phyloP scores from a whole-genome alignment of 176 grass and related monocot species.

The Phragmites australis region DNA sequence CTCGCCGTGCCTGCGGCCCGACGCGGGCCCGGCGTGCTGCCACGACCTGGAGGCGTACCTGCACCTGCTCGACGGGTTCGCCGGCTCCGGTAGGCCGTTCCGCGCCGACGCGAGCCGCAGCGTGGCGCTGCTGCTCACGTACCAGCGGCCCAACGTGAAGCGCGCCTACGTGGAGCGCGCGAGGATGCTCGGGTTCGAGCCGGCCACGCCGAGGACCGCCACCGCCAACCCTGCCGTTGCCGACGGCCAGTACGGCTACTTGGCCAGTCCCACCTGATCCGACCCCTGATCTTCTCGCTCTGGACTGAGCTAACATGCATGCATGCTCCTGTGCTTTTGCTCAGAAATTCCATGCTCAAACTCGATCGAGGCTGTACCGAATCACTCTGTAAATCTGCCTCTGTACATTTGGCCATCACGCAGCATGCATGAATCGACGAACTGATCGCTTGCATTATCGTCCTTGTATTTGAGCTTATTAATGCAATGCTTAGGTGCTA shows the following conservation, averaged over 20 bases:
- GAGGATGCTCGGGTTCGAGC: constrained; percentile 47
- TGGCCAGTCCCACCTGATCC: constrained; percentile 46
- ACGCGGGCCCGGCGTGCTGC: constrained; percentile 60
- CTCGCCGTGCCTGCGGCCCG: constrained; percentile 60
- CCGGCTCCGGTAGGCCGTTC: constrained; percentile 48
- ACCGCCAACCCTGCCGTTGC: background rate
- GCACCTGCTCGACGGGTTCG: constrained; percentile 70
- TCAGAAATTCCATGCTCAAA: no score
- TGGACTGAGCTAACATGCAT: background rate
- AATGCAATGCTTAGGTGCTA: no score
- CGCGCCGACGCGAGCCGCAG: constrained; percentile 58
- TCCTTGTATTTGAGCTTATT: no score
- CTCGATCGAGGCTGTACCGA: no score
- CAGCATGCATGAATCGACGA: background rate
- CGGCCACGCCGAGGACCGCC: constrained; percentile 27
- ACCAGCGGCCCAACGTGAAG: constrained; percentile 57
- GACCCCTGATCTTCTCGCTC: background rate
- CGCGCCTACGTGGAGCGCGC: constrained; percentile 53
- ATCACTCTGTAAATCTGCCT: background rate
- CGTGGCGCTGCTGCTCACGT: constrained; percentile 49
- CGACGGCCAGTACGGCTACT: constrained; percentile 47
- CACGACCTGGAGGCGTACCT: constrained; percentile 80
- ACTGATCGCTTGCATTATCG: no score
- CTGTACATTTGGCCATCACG: background rate
- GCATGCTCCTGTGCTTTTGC: background rate